Percentiles rank a stretch among this genome's conserved stretches.
phyloP scores from a whole-genome alignment of 148 eudicot species.

The Vaccinium macrocarpon region DNA sequence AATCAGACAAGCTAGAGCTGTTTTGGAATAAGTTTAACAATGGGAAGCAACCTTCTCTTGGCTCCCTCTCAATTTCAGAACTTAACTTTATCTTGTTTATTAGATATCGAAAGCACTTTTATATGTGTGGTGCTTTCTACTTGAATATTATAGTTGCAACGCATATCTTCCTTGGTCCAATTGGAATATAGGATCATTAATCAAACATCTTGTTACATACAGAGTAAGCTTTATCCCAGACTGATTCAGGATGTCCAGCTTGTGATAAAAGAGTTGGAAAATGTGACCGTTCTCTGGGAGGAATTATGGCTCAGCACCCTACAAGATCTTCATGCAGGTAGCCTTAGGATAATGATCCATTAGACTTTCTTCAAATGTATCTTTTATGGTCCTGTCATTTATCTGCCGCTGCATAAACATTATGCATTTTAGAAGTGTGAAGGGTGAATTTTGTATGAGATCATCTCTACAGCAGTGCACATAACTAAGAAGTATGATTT shows the following conservation, averaged over 20 bases:
- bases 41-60: neutral
- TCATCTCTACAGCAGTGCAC: neutral
- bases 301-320: slow-evolving; percentile 98
- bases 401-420: neutral
- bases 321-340: slow-evolving; percentile 99
- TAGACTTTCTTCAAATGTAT: neutral
- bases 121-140: slow-evolving; percentile 3
- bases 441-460: neutral
- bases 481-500: neutral
- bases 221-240: slow-evolving; percentile 85
- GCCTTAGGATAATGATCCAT: slow-evolving; percentile 14
- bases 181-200: neutral
- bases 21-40: neutral
- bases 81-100: neutral
- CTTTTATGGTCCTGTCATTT: neutral
- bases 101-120: neutral
- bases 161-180: slow-evolving; percentile 9
- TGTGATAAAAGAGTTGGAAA: slow-evolving; percentile 86
- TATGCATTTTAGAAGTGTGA: neutral
- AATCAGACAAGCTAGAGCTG: neutral
- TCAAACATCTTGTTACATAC: slow-evolving; percentile 26
- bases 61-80: neutral
- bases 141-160: neutral
- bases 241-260: slow-evolving; percentile 91
- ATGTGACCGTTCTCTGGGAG: slow-evolving; percentile 98